These are phyloP conservation scores for Malus fusca DNA, from an alignment of 306 rosid genomes.

Conservation along the genomic window DNA sequence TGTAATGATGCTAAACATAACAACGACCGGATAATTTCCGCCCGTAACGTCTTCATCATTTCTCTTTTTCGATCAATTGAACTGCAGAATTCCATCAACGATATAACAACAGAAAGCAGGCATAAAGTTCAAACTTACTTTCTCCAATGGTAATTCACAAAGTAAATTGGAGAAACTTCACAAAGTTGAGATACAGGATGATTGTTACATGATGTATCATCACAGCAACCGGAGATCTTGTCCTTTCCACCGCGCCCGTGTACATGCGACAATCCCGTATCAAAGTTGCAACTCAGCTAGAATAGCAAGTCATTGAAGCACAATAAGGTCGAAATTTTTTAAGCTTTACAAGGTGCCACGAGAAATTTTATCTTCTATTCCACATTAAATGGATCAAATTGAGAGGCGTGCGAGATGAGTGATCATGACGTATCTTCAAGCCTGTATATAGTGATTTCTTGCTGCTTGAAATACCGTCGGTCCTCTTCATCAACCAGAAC, in stretches of 20 bases:
- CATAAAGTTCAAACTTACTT: constrained; percentile 7
- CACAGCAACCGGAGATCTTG: constrained; percentile 5
- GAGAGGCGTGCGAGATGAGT: constrained; percentile 10
- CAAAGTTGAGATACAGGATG: background rate
- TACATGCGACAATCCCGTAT: constrained; percentile 30
- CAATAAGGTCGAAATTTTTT: constrained; percentile 18
- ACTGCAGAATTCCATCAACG: background rate
- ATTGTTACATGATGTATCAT: constrained; percentile 2
- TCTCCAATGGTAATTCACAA: constrained; percentile 18
- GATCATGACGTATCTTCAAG: constrained; percentile 62
- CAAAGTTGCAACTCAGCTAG: constrained; percentile 22
- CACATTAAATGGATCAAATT: constrained; percentile 10
- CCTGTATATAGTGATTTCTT: constrained; percentile 94
- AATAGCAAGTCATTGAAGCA: constrained; percentile 18
- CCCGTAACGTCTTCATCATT: background rate
- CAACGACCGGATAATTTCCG: background rate
- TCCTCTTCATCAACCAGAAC: constrained; percentile 97
- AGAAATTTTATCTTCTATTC: constrained; percentile 23
- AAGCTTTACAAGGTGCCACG: constrained; percentile 34
- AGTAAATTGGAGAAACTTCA: background rate
- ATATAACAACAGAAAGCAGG: background rate
- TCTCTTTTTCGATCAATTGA: background rate
- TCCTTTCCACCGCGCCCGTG: constrained; percentile 21
- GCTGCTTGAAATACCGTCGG: constrained; percentile 97
- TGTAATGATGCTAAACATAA: background rate